Base-by-base conservation (phyloP, 257 asterid genomes). In the Misopates orontium region DNA sequence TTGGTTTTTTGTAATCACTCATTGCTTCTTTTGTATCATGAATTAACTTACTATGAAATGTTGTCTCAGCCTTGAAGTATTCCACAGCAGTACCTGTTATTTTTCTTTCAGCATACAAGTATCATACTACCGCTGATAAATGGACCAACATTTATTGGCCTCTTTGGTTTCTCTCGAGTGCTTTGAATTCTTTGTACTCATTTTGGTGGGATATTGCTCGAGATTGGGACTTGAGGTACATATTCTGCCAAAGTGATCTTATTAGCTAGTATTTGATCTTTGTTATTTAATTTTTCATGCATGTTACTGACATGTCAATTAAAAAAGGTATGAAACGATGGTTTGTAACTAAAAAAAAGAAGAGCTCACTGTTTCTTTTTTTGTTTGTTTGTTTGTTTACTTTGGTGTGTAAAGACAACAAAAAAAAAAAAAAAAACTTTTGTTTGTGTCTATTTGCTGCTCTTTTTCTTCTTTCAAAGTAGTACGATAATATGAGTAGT, bases 191-290 rank as follows among this genome's bases (percentile, higher is more conserved):
- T 17, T 68, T 84, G 56, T 94, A 94, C 83, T 94, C 99, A 5
- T 94, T 94, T 85, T 90, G 91, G 78, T 94, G 98, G 98, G 99
- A 94, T 71, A 75, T 94, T 31, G 82, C 85, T 18, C 79, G 96
- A 51, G 99, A 90, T 71, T 94, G 99, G 99, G 99, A 94, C 85
- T 73, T 94, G 78, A 88, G 97, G 99, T 90, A 83, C 63, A 77
- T 23, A 15, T 49, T 21, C 48, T 17, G 10, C 41, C 24, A 47
- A 36, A 31, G 32, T 56, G 36, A 20, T 59, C n/a, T 21, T 41
- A 10, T 32, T 48, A n/a, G n/a, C n/a, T n/a, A n/a, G n/a, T n/a
- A n/a, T n/a, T n/a, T n/a, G n/a, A n/a, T n/a, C n/a, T n/a, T n/a
- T n/a, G n/a, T 36, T 9, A 8, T 9, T 36, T 36, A 5, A 36